Evolutionary conservation across 768 basidiomycete genomes (phyloP), one percentile per base, ranked within the genome.

Genomic region (Russula lepida): DNA sequence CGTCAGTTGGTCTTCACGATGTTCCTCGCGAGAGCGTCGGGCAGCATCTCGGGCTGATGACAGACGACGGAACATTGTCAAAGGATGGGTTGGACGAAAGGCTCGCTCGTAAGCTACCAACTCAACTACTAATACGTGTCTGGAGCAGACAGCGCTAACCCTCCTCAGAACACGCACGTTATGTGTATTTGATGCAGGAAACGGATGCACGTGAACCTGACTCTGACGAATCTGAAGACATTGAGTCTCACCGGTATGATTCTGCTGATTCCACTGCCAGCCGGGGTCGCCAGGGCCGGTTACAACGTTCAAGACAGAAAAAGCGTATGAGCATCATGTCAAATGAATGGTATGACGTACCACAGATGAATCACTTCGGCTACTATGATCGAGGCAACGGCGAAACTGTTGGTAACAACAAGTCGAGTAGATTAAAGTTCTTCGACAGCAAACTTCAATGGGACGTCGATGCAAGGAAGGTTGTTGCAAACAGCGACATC

Each of bases 1-100:
- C 97, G 1, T 91, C 91, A 6, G 91, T 92, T 0, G 85, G 83
- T 48, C 81, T 95, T 78, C 92, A 94, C 25, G 84, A 88, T 52
- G 87, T 92, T 1, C 93, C 94, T 0, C 72, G 79, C 44, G 84
- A 90, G 65, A 83, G 82, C 35, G 66, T 95, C 6, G 81, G 78
- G 4, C 73, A 77, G 35, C 85, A 89, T 65, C 74, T 90, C 5
- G 83, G 83, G 0, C 77, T 88, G 59, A 76, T 75, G 17, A 71
- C 70, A 30, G 79, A 81, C 13, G 78, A 78, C 39, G 78, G 78
- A 4, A 67, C 69, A 9, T 69, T 60, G 44, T 71, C 71, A 33
- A 72, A 74, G 68, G 87, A 91, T 62, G 81, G 84, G 17, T 67
- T 90, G 39, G 89, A 91, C 68, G 80, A 81, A 59, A 78, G 76